Evolutionary conservation across 23 red algal genomes (phyloP), one percentile per base, ranked within the genome.

Genomic region (Cyanidiococcus yangmingshanensis): DNA sequence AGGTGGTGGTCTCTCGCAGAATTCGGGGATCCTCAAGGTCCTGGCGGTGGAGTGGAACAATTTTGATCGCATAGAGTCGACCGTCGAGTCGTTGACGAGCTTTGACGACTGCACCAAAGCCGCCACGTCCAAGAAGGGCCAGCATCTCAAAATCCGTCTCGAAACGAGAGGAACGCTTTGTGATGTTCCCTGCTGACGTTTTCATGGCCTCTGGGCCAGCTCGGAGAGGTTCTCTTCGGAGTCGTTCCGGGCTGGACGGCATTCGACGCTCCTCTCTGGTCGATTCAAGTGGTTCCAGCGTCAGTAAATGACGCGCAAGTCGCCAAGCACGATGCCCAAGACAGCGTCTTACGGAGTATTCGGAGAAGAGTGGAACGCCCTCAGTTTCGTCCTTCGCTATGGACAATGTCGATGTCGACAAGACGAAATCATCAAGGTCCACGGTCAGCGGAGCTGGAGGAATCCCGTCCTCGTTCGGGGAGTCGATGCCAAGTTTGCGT

Each of bases 91-190:
- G 59, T 38, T 81, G 59, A 34, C 78, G 78, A 0, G 67, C 78
- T 30, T 81, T 81, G 58, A 81, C 39, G 36, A 81, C 78, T 16
- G 78, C 59, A 3, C 78, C 78, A 57, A 81, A 81, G 32, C 78
- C 78, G 39, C 78, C 78, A 32, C 78, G 78, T 16, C 78, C 78
- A 3, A 81, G 38, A n/a, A 81, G 34, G 7, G 33, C 37, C 39
- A 81, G 40, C 39, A 15, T 40, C 38, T 81, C 38, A 57, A 81
- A 81, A 39, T 81, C 78, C 30, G 54, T 58, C 25, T 71, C 58
- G 59, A 71, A 81, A n/a, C 78, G 59, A 18, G 78, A 81, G 57
- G 45, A 15, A 54, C 45, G 45, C 21, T 54, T 54, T 54, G 12
- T 7, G 21, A 21, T 54, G 45, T n/a, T n/a, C n/a, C n/a, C n/a